Evolutionary conservation across 2,329 filamentous ascomycete genomes (phyloP), one percentile per base, ranked within the genome.

Genomic region (Pseudocercospora macadamiae): DNA sequence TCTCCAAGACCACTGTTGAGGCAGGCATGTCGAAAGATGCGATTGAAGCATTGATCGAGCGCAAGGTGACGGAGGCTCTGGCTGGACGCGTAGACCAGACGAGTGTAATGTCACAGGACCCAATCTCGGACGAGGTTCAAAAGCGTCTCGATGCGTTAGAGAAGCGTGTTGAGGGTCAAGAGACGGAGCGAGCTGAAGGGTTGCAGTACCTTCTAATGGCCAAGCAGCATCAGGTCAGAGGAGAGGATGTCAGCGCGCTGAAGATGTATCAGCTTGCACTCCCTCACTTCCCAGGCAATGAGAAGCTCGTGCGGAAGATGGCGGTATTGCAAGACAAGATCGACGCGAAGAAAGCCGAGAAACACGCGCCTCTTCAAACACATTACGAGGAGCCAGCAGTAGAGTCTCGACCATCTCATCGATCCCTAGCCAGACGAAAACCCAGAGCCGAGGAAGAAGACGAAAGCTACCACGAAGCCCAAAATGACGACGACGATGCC

Each of bases 31-130:
- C 81, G 65, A 84, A 76, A 16, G 88, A 86, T 10, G 88, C 87
- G 53, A 96, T 97, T 60, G 93, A 97, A 73, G 90, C 92, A 36
- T 87, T 97, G 77, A 91, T 97, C 1, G 90, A 96, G 74, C 90
- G 89, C 67, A 96, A 96, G 70, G 90, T 97, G 0, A 88, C 89
- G 60, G 92, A 96, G 76, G 92, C 95, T 32, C 80, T 97, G 1
- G 91, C 93, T 0, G 87, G 88, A n/a, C 85, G 89, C 54, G 86
- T 84, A 1, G 56, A 80, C 72, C 57, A 64, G 26, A 70, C 62
- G 6, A 61, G 60, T 16, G 48, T 67, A 8, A 16, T 56, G 3
- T 19, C 45, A 14, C 56, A 60, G 28, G 63, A 66, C 19, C 63
- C 64, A 12, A 82, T 93, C 34, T 90, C 86, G 61, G 89, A 92